Percentiles rank a stretch among this genome's conserved stretches.
These are phyloP conservation scores for Raphanus hybrid DNA, from an alignment of 441 rosid species.

Conservation along the genomic window DNA sequence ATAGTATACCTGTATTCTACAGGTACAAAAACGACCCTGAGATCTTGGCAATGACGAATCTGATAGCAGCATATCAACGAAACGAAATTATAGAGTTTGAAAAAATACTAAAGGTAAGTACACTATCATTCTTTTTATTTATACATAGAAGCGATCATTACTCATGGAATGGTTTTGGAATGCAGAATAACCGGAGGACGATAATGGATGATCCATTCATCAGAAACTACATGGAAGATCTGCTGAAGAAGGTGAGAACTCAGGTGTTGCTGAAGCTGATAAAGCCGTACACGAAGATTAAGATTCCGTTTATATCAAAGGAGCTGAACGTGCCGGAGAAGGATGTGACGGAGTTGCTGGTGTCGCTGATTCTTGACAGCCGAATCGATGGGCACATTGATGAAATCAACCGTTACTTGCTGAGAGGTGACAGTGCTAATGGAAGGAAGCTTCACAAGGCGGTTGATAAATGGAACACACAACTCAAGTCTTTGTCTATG, in stretches of 20 bases:
- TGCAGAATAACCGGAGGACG: slow-evolving; percentile 88
- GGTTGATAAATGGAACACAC: slow-evolving; percentile 95
- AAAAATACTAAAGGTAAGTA: slow-evolving; percentile 88
- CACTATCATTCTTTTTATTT: background rate
- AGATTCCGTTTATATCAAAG: slow-evolving; percentile 93
- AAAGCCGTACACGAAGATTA: slow-evolving; percentile 93
- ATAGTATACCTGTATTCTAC: slow-evolving; percentile 20
- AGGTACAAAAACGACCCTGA: slow-evolving; percentile 99
- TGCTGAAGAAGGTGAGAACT: slow-evolving; percentile 95
- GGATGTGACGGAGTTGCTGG: slow-evolving; percentile 92
- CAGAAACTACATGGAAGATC: slow-evolving; percentile 95
- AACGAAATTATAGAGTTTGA: slow-evolving; percentile 97
- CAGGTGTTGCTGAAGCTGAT: slow-evolving; percentile 97
- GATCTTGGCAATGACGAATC: slow-evolving; percentile 98
- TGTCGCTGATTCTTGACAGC: slow-evolving; percentile 87
- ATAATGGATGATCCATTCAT: slow-evolving; percentile 99
- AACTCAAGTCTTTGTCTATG: slow-evolving; percentile 73
- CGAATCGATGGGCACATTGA: slow-evolving; percentile 97
- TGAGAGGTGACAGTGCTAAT: slow-evolving; percentile 97
- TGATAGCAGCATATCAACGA: slow-evolving; percentile 97
- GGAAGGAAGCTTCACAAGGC: slow-evolving; percentile 95
- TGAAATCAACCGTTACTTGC: slow-evolving; percentile 89
- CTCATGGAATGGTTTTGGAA: slow-evolving; percentile 22
- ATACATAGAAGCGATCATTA: slow-evolving; percentile 4
- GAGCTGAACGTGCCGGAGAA: slow-evolving; percentile 97